Evolutionary conservation across 257 asterid genomes (phyloP).

Genomic region (Ballota nigra): DNA sequence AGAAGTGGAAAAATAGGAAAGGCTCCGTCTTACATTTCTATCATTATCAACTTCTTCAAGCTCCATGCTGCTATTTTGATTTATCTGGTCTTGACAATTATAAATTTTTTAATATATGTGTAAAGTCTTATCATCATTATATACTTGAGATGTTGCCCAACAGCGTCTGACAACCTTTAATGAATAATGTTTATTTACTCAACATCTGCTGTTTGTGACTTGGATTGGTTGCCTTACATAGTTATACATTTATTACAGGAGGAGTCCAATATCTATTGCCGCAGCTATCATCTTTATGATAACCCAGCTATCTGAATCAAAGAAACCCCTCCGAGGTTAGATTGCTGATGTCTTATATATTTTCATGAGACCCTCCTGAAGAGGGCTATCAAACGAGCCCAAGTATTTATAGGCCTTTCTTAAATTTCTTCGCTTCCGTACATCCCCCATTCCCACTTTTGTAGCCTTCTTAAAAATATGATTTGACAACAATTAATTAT

Average conservation of each 20-base stretch:
- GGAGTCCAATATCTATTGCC: constrained; percentile 89
- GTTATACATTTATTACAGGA: constrained; percentile 46
- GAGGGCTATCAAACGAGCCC: background rate
- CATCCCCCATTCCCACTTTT: background rate
- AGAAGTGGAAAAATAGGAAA: too few species aligned
- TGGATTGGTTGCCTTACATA: background rate
- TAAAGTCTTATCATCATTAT: background rate
- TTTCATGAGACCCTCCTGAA: background rate
- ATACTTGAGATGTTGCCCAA: too few species aligned
- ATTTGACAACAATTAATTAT: background rate
- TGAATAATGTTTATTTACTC: background rate
- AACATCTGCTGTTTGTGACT: background rate
- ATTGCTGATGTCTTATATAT: constrained; percentile 8
- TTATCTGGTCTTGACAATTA: background rate
- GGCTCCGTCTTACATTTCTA: too few species aligned
- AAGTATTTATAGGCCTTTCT: background rate
- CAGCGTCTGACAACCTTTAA: background rate
- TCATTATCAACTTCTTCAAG: too few species aligned
- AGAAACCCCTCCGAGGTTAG: constrained; percentile 79
- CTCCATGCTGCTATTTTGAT: background rate
- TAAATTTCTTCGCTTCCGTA: background rate
- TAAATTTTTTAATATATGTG: background rate
- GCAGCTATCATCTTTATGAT: constrained; percentile 85
- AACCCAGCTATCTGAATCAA: constrained; percentile 73
- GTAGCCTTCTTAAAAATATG: background rate